Evolutionary conservation across 257 asterid species (phyloP).

Genomic region (Solanum chaucha): DNA sequence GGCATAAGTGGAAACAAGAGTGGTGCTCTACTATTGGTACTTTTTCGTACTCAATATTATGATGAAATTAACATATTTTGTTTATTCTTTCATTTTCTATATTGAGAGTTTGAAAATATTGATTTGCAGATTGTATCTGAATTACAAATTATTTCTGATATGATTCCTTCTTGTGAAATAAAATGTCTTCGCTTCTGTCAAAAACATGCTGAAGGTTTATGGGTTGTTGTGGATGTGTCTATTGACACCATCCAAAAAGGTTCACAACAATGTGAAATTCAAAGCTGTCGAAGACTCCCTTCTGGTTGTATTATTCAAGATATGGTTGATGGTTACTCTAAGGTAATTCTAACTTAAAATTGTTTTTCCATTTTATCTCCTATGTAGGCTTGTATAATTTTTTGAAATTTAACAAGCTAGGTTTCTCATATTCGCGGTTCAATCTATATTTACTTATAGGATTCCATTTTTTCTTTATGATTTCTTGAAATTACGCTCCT

Average conservation of each 20-base stretch:
- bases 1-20: no score
- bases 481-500: neutral
- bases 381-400: neutral
- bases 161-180: slow-evolving; percentile 43
- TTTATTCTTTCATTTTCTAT: neutral
- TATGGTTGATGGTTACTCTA: slow-evolving; percentile 53
- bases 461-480: neutral
- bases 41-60: neutral
- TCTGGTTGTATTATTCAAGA: slow-evolving; percentile 59
- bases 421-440: neutral
- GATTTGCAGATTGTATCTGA: slow-evolving; percentile 55
- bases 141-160: slow-evolving; percentile 63
- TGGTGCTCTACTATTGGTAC: neutral
- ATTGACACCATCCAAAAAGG: neutral
- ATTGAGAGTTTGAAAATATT: neutral
- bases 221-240: slow-evolving; percentile 39
- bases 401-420: neutral
- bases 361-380: neutral
- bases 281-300: neutral
- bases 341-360: slow-evolving; percentile 25
- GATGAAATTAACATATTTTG: neutral
- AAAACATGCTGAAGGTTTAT: slow-evolving; percentile 50
- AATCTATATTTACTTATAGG: no score
- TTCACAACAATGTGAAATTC: neutral
- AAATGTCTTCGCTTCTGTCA: slow-evolving; percentile 72